Percentiles rank a stretch among this genome's conserved stretches.
Evolutionary conservation across 2,329 filamentous ascomycete species (phyloP).

Genomic region (Apiospora arundinis): DNA sequence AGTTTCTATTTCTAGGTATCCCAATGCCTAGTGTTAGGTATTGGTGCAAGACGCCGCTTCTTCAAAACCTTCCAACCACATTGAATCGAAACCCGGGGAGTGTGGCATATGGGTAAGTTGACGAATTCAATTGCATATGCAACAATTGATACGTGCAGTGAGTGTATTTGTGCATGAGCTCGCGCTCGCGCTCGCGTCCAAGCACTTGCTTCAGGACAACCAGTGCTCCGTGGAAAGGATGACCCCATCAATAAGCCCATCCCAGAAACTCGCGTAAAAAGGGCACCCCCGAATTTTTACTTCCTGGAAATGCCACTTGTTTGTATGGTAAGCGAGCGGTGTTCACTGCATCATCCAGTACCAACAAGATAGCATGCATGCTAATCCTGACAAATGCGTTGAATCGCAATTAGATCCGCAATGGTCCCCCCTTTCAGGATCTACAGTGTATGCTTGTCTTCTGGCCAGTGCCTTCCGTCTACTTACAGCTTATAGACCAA

Average conservation of each 20-base stretch:
- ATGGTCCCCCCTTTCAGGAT: background rate
- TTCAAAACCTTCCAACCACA: background rate
- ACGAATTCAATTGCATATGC: background rate
- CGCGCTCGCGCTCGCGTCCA: background rate
- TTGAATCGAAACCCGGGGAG: background rate
- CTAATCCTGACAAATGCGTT: background rate
- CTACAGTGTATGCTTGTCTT: background rate
- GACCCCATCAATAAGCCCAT: background rate
- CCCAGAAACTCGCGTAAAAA: background rate
- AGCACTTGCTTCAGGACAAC: background rate
- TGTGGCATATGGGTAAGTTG: background rate
- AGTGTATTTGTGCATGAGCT: background rate
- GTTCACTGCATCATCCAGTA: background rate
- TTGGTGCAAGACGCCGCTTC: background rate
- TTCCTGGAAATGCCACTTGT: background rate
- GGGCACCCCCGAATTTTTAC: background rate
- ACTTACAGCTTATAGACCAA: background rate
- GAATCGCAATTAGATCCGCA: background rate
- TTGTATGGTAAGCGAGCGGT: background rate
- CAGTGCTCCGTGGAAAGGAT: background rate
- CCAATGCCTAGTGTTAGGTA: too few relatives aligned
- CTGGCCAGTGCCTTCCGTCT: background rate
- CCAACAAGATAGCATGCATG: background rate
- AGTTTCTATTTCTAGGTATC: background rate
- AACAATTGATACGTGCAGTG: background rate